Evolutionary conservation across 83 land plant genomes (phyloP).

Genomic region (Diphasiastrum complanatum): DNA sequence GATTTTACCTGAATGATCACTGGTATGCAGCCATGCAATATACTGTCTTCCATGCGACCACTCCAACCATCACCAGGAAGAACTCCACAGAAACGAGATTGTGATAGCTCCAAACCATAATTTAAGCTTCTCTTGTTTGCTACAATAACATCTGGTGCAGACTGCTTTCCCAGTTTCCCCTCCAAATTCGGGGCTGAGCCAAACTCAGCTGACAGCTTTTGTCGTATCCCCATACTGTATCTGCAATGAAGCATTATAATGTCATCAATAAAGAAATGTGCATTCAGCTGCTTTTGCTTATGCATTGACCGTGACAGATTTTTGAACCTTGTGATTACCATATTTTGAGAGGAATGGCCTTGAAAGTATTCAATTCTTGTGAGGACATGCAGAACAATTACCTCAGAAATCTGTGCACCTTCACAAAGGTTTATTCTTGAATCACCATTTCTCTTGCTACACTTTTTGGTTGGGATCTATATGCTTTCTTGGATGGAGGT

Average conservation of each 20-base stretch:
- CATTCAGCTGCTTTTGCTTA: no score
- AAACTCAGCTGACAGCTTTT: constrained; percentile 75
- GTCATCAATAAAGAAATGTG: background rate
- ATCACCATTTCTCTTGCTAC: no score
- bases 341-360: no score
- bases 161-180: constrained; percentile 78
- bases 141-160: constrained; percentile 59
- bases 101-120: constrained; percentile 52
- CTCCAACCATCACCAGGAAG: constrained; percentile 99
- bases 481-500: no score
- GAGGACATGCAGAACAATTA: no score
- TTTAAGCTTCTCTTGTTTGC: constrained; percentile 42
- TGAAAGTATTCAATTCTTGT: no score
- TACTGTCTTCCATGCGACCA: constrained; percentile 90
- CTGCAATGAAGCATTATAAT: constrained; percentile 30
- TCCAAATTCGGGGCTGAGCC: constrained; percentile 79
- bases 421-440: no score
- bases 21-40: constrained; percentile 85
- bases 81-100: constrained; percentile 87
- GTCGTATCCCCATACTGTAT: constrained; percentile 95
- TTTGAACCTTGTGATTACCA: no score
- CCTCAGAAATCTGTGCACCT: no score
- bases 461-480: no score
- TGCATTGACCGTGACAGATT: no score
- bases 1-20: constrained; percentile 77